Base-by-base conservation (phyloP, 495 filamentous ascomycete species). In the Penicillium waksmanii region DNA sequence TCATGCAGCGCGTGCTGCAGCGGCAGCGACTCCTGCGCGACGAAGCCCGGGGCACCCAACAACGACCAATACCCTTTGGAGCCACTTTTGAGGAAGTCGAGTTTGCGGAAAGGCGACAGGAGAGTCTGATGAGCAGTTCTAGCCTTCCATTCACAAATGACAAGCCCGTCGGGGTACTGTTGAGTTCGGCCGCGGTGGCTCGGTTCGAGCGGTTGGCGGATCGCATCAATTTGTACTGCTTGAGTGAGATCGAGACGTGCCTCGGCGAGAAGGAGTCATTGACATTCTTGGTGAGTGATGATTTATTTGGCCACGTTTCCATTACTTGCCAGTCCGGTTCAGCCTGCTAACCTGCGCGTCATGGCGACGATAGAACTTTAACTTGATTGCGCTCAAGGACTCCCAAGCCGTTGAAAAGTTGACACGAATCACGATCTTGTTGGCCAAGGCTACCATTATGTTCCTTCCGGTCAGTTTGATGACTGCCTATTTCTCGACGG, bases 391-490 rank as follows among this genome's bases (percentile, higher is more conserved):
- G 12, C 86, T 94, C 65, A 91, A 91, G 65, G 89, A 96, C 74
- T 91, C 89, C 3, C 82, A 88, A 55, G 85, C 87, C 2, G 89
- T 93, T 7, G 91, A 93, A 51, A 83, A 87, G 31, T 80, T 96
- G 21, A 93, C 90, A 0, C 80, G 90, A 31, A 87, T 90, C 59
- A 92, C 92, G 0, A 90, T 92, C 40, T 75, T 95, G n/a, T 76
- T 96, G 13, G 90, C 89, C 25, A 94, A 94, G 67, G 85, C 89
- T 46, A 91, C 88, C 12, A 91, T 96, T 50, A 77, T 96, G 46
- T 96, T 96, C 74, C 76, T 96, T 46, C 92, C 92, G 3, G 86
- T 96, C 60, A 90, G 85, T 60, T 78, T 96, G 36, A 87, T 95
- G 83, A 93, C 89, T 11, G 87, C 78, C n/a, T 96, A 93, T 75